Base-by-base conservation (phyloP, 2,329 filamentous ascomycete genomes). In the Amesomyces nigricolor region DNA sequence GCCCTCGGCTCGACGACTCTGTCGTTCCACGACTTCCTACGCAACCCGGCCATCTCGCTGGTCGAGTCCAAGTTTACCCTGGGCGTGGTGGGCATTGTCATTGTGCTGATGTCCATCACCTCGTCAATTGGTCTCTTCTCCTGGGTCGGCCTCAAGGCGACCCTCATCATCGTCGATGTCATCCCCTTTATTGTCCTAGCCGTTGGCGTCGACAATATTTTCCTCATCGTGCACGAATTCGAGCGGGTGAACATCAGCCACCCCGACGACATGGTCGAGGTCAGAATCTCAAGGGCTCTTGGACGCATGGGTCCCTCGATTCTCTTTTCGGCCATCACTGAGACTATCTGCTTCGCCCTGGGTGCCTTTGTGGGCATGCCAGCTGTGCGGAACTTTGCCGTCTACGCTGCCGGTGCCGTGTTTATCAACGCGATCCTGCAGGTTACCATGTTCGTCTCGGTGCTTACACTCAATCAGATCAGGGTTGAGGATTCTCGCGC, bases 141-240 rank as follows among this genome's bases (percentile, higher is more conserved):
- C 0, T 94, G 90, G 68, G 81, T 85, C 38, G 91, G 91, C 1
- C 82, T 99, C 66, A 96, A 95, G 72, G 94, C 92, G 13, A 99
- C 94, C 0, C 77, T 99, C 62, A 99, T 99, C 66, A 99, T 99
- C 58, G 92, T 95, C 4, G 94, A 99, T 68, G 94, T 99, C 58
- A 99, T 99, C 61, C 94, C 94, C 0, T 99, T 99, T 71, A 86
- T 99, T 61, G 92, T 99, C 9, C 76, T 99, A 17, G 94, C 94
- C 11, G 91, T 99, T 29, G 94, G 94, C 45, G 95, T 99, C 2
- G 94, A 99, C 78, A 99, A 99, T 67, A 97, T 99, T 65, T 99
- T 99, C 74, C 76, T 99, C 54, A 96, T 99, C 57, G 94, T 99
- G 0, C 94, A 99, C 71, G 94, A 99, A 71, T 95, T 99, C 57